Evolutionary conservation across 768 basidiomycete species (phyloP).

Genomic region (Lactifluus echinatus): DNA sequence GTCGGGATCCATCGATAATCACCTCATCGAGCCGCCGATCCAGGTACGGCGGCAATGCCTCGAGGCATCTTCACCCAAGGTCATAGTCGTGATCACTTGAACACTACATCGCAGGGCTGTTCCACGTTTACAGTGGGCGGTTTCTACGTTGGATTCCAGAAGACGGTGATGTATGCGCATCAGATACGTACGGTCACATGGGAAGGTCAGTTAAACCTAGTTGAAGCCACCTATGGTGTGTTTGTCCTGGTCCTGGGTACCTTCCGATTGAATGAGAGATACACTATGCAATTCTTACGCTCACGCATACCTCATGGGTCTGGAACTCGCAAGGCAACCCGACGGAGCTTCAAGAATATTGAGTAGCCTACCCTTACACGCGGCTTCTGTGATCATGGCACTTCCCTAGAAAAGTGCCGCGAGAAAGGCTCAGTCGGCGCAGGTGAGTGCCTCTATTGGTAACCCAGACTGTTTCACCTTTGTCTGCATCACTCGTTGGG

Average conservation of each 20-base stretch:
- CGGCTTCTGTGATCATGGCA: neutral
- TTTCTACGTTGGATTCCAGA: neutral
- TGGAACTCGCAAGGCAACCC: neutral
- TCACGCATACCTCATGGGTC: neutral
- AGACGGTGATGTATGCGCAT: too few relatives aligned
- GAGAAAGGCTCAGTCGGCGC: neutral
- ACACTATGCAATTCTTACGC: neutral
- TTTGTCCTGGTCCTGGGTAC: neutral
- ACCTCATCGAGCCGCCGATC: neutral
- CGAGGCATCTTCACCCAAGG: neutral
- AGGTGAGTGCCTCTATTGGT: neutral
- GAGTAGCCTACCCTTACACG: neutral
- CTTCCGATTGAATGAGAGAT: neutral
- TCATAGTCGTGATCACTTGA: neutral
- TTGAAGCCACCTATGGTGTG: neutral
- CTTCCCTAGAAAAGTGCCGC: neutral
- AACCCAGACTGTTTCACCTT: constrained; percentile 8
- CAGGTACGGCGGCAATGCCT: neutral
- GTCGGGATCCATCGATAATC: neutral
- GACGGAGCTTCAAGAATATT: neutral
- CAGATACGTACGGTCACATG: neutral
- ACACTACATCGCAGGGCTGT: neutral
- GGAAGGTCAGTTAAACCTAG: neutral
- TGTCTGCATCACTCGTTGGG: neutral
- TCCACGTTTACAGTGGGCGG: neutral